phyloP scores from a whole-genome alignment of 352 stramenopile species.

The Globisporangium iwayamae region DNA sequence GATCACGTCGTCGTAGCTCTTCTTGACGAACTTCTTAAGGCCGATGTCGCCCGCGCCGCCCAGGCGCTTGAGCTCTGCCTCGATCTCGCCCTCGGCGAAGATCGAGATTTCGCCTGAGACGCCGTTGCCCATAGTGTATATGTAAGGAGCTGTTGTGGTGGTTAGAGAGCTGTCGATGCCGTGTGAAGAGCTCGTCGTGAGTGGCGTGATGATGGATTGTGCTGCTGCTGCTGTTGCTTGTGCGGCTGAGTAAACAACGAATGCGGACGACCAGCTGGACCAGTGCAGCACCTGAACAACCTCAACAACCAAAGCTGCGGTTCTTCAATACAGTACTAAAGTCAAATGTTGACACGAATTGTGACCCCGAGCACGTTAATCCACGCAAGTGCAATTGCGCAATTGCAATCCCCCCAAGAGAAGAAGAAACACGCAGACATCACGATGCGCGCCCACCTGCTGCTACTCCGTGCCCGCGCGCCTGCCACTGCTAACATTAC shows the following conservation, averaged over 20 bases:
- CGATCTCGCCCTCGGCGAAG: slow-evolving; percentile 77
- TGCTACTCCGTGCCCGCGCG: background rate
- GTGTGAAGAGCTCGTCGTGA: background rate
- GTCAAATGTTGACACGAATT: too few relatives aligned
- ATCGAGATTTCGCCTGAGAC: slow-evolving; percentile 75
- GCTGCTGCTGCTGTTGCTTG: too few relatives aligned
- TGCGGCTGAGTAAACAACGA: too few relatives aligned
- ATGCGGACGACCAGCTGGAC: too few relatives aligned
- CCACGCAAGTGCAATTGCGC: background rate
- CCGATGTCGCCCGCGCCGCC: slow-evolving; percentile 64
- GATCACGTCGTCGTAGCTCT: slow-evolving; percentile 76
- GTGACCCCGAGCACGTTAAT: too few relatives aligned
- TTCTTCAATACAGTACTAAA: too few relatives aligned
- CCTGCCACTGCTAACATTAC: background rate
- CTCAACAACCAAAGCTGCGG: too few relatives aligned
- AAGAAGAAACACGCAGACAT: background rate
- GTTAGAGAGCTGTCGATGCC: background rate
- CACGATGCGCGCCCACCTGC: slow-evolving; percentile 3
- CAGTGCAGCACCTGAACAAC: too few relatives aligned
- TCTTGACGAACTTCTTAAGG: slow-evolving; percentile 69
- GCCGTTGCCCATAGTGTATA: slow-evolving; percentile 63
- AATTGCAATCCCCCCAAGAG: background rate
- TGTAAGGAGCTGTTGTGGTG: background rate
- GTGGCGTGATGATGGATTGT: background rate
- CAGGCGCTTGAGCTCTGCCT: slow-evolving; percentile 61